Conservation (phyloP, 2,329 filamentous ascomycete species). For the Tolypocladium amazonense region DNA sequence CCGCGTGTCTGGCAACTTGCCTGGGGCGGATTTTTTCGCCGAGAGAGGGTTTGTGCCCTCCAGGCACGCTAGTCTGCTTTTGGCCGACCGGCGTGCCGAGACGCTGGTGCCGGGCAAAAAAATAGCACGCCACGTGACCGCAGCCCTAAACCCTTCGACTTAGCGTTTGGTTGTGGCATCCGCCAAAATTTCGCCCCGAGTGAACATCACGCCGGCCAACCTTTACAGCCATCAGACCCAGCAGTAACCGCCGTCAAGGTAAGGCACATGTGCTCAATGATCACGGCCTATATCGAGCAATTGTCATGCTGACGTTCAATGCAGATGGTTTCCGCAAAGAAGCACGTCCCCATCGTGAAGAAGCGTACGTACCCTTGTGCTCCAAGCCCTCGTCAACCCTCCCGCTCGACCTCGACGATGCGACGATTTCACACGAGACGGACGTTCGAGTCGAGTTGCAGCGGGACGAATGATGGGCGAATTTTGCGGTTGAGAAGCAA, state of each 20-base stretch:
- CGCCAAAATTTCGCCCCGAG: slow-evolving; percentile 23
- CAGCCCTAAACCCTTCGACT: slow-evolving; percentile 24
- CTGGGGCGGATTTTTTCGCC: slow-evolving; percentile 10
- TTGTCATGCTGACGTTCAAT: slow-evolving; percentile 18
- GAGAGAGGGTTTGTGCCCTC: slow-evolving; percentile 23
- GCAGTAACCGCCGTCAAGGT: slow-evolving; percentile 32
- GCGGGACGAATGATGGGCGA: neutral
- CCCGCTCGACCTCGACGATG: slow-evolving; percentile 1
- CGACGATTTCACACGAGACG: neutral
- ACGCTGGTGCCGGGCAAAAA: neutral
- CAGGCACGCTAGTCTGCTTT: slow-evolving; percentile 15
- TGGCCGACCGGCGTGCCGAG: neutral
- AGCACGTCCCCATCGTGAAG: slow-evolving; percentile 99
- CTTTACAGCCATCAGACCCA: slow-evolving; percentile 23
- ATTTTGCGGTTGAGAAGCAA: slow-evolving; percentile 1
- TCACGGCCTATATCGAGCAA: neutral
- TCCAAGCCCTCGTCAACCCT: slow-evolving; percentile 2
- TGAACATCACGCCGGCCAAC: slow-evolving; percentile 23
- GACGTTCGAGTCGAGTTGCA: neutral
- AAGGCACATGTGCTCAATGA: slow-evolving; percentile 5
- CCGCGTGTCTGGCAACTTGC: neutral
- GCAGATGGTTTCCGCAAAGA: slow-evolving; percentile 98
- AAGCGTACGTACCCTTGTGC: slow-evolving; percentile 69
- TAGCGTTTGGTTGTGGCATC: slow-evolving; percentile 17
- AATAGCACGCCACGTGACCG: slow-evolving; percentile 15